A percentile compares a stretch with the other conserved stretches of the same genome.
Conservation (phyloP, 352 stramenopile species). For the Pythium insidiosum region DNA sequence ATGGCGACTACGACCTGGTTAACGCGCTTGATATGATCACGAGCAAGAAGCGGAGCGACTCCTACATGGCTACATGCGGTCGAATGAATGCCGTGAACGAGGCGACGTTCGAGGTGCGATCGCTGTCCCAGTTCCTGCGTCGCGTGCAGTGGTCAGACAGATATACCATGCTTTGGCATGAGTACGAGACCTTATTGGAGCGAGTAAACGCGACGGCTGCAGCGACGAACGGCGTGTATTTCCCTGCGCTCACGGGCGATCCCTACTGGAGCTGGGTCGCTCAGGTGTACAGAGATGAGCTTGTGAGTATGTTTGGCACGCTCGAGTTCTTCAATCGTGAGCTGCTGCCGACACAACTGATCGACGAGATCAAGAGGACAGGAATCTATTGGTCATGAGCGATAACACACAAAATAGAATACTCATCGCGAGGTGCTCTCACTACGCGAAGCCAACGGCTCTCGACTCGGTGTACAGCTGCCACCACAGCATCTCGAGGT, state of each 20-base stretch:
- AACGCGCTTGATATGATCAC: not conserved
- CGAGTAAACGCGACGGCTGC: not conserved
- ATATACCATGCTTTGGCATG: too few species aligned
- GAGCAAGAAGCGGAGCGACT: not conserved
- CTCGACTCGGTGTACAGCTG: slow-evolving; percentile 29
- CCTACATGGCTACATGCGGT: too few species aligned
- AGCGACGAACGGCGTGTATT: not conserved
- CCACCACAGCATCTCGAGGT: slow-evolving; percentile 40
- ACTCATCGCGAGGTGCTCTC: not conserved
- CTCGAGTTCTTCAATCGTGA: slow-evolving; percentile 30
- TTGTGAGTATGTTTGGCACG: slow-evolving; percentile 27
- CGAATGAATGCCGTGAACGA: too few species aligned
- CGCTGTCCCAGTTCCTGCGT: too few species aligned
- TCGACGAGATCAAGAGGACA: slow-evolving; percentile 39
- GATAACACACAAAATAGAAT: slow-evolving; percentile 9
- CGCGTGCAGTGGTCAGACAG: too few species aligned
- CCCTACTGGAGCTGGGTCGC: slow-evolving; percentile 31
- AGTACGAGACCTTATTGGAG: not conserved
- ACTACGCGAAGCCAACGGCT: slow-evolving; percentile 4
- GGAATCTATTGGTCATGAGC: slow-evolving; percentile 9
- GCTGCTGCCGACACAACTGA: slow-evolving; percentile 33
- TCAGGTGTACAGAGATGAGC: slow-evolving; percentile 28
- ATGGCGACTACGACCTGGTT: not conserved
- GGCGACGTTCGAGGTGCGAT: too few species aligned
- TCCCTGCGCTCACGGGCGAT: not conserved